Percentiles rank a stretch among this genome's conserved stretches.
Conservation (phyloP, 2,329 filamentous ascomycete genomes). For the Colletotrichum echinochloae region DNA sequence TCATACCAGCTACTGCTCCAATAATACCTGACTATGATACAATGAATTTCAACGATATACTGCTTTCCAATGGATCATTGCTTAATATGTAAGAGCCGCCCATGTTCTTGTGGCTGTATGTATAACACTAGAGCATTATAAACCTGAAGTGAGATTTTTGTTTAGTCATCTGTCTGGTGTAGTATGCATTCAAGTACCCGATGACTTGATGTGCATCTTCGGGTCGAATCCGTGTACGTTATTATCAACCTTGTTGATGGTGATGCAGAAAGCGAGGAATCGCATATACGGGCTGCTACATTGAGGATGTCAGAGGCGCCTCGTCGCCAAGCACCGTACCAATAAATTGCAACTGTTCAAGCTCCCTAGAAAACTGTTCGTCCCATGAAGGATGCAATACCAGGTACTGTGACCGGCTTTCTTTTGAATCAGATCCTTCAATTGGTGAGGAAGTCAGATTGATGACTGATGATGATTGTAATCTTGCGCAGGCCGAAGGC, state of each 20-base stretch:
- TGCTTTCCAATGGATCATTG: not conserved
- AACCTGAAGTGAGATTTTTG: slow-evolving; percentile 1
- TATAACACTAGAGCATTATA: slow-evolving; percentile 1
- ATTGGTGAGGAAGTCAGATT: not conserved
- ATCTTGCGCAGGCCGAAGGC: not conserved
- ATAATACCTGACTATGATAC: not conserved
- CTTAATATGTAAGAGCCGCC: no score
- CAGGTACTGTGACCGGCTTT: not conserved
- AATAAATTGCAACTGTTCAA: not conserved
- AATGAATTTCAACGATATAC: not conserved
- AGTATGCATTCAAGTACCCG: no score
- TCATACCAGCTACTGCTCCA: not conserved
- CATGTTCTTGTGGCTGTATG: not conserved
- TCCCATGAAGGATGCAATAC: not conserved
- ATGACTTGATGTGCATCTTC: not conserved
- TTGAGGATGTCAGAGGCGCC: slow-evolving; percentile 1
- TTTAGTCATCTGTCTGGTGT: slow-evolving; percentile 30
- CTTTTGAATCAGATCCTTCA: not conserved
- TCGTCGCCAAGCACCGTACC: slow-evolving; percentile 17
- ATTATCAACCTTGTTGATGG: not conserved
- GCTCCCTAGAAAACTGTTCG: not conserved
- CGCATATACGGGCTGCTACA: slow-evolving; percentile 10
- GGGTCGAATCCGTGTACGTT: slow-evolving; percentile 12
- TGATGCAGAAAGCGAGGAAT: not conserved
- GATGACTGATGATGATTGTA: not conserved